phyloP scores from a whole-genome alignment of 2,329 filamentous ascomycete genomes.

The Cladorrhinum sp. region DNA sequence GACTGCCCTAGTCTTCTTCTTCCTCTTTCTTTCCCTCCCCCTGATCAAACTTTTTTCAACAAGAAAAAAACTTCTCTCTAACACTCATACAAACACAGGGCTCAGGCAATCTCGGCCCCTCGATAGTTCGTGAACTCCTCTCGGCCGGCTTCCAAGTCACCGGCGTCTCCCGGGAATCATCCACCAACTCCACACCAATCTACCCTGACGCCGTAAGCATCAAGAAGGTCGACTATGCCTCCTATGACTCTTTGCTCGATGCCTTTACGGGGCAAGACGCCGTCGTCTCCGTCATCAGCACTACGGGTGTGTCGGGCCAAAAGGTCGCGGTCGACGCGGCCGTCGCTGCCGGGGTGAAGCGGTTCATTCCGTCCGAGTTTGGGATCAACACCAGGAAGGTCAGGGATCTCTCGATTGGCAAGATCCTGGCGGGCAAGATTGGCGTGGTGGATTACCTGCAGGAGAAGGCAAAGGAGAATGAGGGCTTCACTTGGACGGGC shows the following conservation, averaged over 20 bases:
- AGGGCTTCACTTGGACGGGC: constrained; percentile 56
- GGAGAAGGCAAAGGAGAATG: constrained; percentile 42
- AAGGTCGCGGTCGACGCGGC: constrained; percentile 53
- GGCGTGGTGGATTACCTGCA: constrained; percentile 49
- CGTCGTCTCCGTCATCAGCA: constrained; percentile 49
- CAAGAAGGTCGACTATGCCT: constrained; percentile 45
- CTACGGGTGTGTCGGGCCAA: constrained; percentile 42
- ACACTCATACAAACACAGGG: constrained; percentile 27
- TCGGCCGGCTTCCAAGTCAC: constrained; percentile 46
- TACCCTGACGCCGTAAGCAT: constrained; percentile 40
- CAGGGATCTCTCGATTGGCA: constrained; percentile 27
- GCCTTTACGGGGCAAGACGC: constrained; percentile 55
- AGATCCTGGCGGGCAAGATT: constrained; percentile 32
- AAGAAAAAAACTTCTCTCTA: too few species aligned
- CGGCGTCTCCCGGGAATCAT: constrained; percentile 47
- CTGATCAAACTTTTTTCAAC: too few species aligned
- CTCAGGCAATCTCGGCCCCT: constrained; percentile 33
- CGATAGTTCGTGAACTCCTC: constrained; percentile 33
- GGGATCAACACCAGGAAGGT: constrained; percentile 33
- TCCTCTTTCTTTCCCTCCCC: neutral
- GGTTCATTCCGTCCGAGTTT: constrained; percentile 59
- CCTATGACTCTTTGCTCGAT: constrained; percentile 40
- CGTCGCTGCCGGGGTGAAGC: constrained; percentile 52
- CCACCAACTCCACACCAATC: constrained; percentile 29
- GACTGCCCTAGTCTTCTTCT: constrained; percentile 12